phyloP scores from a whole-genome alignment of 345 rosid species.

The Microcos paniculata region DNA sequence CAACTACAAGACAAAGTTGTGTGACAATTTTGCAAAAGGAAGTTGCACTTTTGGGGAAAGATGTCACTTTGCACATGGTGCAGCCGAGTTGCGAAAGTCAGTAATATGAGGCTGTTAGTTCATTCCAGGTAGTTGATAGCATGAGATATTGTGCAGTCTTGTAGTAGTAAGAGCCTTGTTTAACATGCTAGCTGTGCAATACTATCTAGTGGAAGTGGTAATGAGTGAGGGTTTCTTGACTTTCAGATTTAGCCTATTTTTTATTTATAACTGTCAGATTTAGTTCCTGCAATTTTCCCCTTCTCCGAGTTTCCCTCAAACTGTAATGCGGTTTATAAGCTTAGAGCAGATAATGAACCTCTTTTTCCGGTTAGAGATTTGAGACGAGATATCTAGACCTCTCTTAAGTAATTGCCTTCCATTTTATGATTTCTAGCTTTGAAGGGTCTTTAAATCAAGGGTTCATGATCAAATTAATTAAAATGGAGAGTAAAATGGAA shows the following conservation, averaged over 20 bases:
- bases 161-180: background rate
- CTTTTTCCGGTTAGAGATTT: too few relatives aligned
- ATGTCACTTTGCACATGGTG: constrained; percentile 96
- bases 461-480: too few relatives aligned
- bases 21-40: constrained; percentile 78
- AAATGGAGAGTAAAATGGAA: too few relatives aligned
- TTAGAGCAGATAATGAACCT: background rate
- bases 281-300: background rate
- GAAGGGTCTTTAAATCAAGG: too few relatives aligned
- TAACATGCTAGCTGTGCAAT: constrained; percentile 3
- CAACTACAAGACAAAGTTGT: constrained; percentile 84
- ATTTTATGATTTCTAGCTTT: too few relatives aligned
- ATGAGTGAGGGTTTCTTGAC: background rate
- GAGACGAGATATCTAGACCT: too few relatives aligned
- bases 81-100: constrained; percentile 72
- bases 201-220: background rate
- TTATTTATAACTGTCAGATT: background rate
- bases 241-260: background rate
- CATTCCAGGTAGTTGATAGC: background rate
- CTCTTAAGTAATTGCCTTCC: too few relatives aligned
- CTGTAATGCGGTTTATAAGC: background rate
- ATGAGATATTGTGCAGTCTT: background rate
- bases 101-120: constrained; percentile 7
- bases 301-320: background rate
- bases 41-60: constrained; percentile 83